A percentile compares a stretch with the other conserved stretches of the same genome.
Evolutionary conservation across 2,329 filamentous ascomycete genomes (phyloP).

Genomic region (Ploettnerulaceae sp.): DNA sequence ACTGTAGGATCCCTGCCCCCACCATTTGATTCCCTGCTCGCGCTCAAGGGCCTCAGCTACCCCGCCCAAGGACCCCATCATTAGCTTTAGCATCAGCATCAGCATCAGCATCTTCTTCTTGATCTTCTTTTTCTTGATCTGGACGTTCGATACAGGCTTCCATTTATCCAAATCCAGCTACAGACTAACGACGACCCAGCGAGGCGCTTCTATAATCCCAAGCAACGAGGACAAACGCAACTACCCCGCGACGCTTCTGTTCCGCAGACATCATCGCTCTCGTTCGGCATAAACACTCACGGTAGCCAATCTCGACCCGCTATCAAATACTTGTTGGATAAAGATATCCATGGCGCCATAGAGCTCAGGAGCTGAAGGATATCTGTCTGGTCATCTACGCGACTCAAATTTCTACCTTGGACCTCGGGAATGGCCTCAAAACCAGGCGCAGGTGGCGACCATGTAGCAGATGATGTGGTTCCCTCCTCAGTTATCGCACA

Average conservation of each 20-base stretch:
- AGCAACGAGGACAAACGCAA: neutral
- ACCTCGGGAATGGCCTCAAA: slow-evolving; percentile 12
- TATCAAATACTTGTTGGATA: no score
- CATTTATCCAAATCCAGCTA: neutral
- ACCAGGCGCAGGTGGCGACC: slow-evolving; percentile 5
- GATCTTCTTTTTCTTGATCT: neutral
- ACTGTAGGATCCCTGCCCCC: neutral
- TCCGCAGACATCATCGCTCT: no score
- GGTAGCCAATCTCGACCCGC: no score
- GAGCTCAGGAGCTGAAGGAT: neutral
- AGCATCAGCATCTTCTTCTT: neutral
- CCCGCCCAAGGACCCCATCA: no score
- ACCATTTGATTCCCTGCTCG: no score
- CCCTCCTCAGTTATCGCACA: slow-evolving; percentile 30
- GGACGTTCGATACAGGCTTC: neutral
- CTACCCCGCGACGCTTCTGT: no score
- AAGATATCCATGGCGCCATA: neutral
- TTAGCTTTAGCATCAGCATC: no score
- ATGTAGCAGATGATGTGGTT: slow-evolving; percentile 14
- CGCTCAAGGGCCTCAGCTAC: no score
- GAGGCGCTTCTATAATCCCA: neutral
- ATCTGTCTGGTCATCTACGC: neutral
- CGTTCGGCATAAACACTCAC: no score
- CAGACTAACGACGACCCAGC: neutral
- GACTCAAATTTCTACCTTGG: neutral